Evolutionary conservation across 2,329 filamentous ascomycete genomes (phyloP), one percentile per base, ranked within the genome.

Genomic region (Ploettnerulaceae sp.): DNA sequence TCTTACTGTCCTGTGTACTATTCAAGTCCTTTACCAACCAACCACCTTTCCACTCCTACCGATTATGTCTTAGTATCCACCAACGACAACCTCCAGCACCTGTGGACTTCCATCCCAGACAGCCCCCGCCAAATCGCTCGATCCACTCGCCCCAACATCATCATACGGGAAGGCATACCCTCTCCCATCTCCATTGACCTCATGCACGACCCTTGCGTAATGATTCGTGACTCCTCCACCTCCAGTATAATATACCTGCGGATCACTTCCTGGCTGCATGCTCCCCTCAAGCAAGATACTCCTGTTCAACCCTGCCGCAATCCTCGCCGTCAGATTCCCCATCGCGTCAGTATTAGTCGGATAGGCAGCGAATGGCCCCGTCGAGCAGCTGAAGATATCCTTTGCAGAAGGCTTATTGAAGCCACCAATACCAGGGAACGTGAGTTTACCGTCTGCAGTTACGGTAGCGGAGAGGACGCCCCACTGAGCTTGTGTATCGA

Each of bases 81-180:
- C 53, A 41, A 58, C 42, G 9, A 45, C 38, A 15, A 58, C 51
- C 15, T 42, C 29, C 15, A 58, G 54, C 8, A 42, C 28, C 17
- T 35, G 44, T n/a, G 56, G 56, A 31, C 33, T 42, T 11, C 51
- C 52, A 59, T 81, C 76, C 15, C 84, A 71, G 53, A 76, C 77
- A 11, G 32, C 32, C 2, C 41, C 41, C 21, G 2, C 82, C 82
- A 20, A 76, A 78, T 66, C 82, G 78, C 61, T 84, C 79, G 4
- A 63, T 25, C 71, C 66, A n/a, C 71, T 75, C 11, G 71, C 76
- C 45, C 77, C 76, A 15, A 85, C 81, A 59, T 85, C 81, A 56
- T 85, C 82, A 54, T 83, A 85, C 0, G 81, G 71, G 58, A 84
- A 85, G 0, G 77, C 74, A 57, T 85, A 85, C 0, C 81, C 81